phyloP scores from a whole-genome alignment of 2,329 filamentous ascomycete species.

The Albifimbria verrucaria region DNA sequence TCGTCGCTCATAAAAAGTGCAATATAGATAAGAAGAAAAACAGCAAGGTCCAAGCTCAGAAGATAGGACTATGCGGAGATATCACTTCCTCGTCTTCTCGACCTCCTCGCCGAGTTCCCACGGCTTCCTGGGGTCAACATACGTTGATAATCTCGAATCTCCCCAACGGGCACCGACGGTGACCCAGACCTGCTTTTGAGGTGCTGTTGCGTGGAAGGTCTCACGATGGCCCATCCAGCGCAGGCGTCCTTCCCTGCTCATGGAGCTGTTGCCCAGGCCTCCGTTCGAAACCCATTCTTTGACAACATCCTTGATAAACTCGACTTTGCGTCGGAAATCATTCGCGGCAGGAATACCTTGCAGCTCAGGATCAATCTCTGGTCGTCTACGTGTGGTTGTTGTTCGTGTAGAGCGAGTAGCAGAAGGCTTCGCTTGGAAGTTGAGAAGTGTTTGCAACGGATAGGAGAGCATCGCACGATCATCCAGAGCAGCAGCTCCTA shows the following conservation, averaged over 20 bases:
- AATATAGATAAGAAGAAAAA: conserved; percentile 11
- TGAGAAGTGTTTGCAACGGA: conserved; percentile 69
- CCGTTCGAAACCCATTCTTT: conserved; percentile 69
- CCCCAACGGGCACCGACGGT: conserved; percentile 63
- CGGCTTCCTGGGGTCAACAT: conserved; percentile 53
- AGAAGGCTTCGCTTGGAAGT: conserved; percentile 53
- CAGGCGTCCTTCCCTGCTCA: conserved; percentile 50
- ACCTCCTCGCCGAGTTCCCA: conserved; percentile 53
- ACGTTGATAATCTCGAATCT: conserved; percentile 52
- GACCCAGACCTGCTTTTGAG: conserved; percentile 65
- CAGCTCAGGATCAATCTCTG: conserved; percentile 58
- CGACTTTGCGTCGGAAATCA: conserved; percentile 69
- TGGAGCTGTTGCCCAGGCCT: conserved; percentile 65
- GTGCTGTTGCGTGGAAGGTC: conserved; percentile 44
- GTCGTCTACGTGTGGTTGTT: conserved; percentile 49
- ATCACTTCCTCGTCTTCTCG: conserved; percentile 32
- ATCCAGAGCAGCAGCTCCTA: conserved; percentile 67
- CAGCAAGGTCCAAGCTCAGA: conserved; percentile 1
- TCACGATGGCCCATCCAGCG: conserved; percentile 59
- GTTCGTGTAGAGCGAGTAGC: conserved; percentile 37
- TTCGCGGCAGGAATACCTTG: conserved; percentile 69
- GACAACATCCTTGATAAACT: conserved; percentile 66
- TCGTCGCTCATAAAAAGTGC: not conserved
- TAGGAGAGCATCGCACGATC: conserved; percentile 70
- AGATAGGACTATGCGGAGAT: not conserved